Conservation (phyloP, 768 basidiomycete genomes). For the Paxillus rubicundulus region DNA sequence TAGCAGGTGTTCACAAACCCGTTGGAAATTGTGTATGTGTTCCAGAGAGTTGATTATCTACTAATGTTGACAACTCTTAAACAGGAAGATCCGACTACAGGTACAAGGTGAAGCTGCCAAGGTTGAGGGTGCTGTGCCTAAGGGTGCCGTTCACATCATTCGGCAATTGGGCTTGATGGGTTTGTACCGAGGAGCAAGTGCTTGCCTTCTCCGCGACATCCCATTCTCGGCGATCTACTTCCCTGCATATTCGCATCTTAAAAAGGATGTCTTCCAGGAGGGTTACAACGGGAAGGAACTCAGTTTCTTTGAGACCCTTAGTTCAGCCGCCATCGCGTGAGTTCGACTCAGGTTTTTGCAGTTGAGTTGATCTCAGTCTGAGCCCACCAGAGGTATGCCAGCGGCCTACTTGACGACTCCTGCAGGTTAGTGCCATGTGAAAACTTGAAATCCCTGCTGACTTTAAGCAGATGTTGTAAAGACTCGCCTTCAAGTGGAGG, state of each 20-base stretch:
- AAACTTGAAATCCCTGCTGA: conserved; percentile 14
- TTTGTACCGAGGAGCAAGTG: conserved; percentile 88
- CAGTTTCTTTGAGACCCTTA: conserved; percentile 85
- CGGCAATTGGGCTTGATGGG: conserved; percentile 90
- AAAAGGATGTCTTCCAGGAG: conserved; percentile 93
- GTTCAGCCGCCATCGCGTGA: conserved; percentile 78
- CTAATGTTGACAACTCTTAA: conserved; percentile 1
- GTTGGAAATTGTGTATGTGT: conserved; percentile 84
- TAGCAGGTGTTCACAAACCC: conserved; percentile 93
- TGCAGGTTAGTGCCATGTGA: conserved; percentile 53
- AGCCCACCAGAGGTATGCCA: conserved; percentile 82
- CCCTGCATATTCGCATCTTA: conserved; percentile 83
- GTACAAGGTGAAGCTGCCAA: conserved; percentile 95
- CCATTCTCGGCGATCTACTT: conserved; percentile 97
- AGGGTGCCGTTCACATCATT: conserved; percentile 90
- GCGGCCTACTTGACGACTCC: conserved; percentile 93
- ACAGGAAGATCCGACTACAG: conserved; percentile 89
- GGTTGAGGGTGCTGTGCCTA: conserved; percentile 72
- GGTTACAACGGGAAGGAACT: conserved; percentile 94
- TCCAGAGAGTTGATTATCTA: not conserved
- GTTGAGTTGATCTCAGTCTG: conserved; percentile 26
- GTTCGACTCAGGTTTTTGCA: conserved; percentile 32
- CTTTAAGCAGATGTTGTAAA: conserved; percentile 83
- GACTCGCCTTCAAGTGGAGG: conserved; percentile 92
- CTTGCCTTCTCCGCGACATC: conserved; percentile 92